phyloP scores from a whole-genome alignment of 345 rosid species.

The Dimocarpus longan region DNA sequence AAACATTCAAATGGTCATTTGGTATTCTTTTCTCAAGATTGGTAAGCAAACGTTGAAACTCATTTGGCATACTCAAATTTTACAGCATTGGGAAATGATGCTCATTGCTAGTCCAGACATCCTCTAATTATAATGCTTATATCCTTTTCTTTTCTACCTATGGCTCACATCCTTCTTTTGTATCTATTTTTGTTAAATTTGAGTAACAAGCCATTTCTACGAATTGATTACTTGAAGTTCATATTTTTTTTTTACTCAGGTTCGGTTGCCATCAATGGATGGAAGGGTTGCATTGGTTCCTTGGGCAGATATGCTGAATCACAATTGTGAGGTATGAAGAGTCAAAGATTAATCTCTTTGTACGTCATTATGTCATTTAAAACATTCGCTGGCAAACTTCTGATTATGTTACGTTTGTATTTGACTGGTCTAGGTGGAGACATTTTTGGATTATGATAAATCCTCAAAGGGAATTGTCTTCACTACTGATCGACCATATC shows the following conservation, averaged over 20 bases:
- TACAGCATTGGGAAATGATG: not conserved
- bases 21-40: slow-evolving; percentile 95
- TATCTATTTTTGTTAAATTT: no score
- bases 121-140: not conserved
- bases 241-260: slow-evolving; percentile 42
- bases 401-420: slow-evolving; percentile 17
- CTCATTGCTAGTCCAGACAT: not conserved
- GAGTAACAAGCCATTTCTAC: not conserved
- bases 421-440: slow-evolving; percentile 65
- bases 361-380: slow-evolving; percentile 7
- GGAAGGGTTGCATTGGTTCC: slow-evolving; percentile 95
- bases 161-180: not conserved
- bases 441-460: slow-evolving; percentile 90
- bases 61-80: not conserved
- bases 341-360: slow-evolving; percentile 11
- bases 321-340: slow-evolving; percentile 78
- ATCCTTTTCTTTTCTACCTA: not conserved
- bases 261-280: slow-evolving; percentile 89
- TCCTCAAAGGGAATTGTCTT: slow-evolving; percentile 86
- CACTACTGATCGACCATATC: slow-evolving; percentile 76
- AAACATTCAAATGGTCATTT: slow-evolving; percentile 94
- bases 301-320: slow-evolving; percentile 99
- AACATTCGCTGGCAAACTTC: slow-evolving; percentile 1
- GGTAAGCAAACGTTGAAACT: slow-evolving; percentile 48
- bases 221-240: slow-evolving; percentile 7